Evolutionary conservation across 2,329 filamentous ascomycete species (phyloP), one percentile per base, ranked within the genome.

Genomic region (Sarocladium brachiariae): DNA sequence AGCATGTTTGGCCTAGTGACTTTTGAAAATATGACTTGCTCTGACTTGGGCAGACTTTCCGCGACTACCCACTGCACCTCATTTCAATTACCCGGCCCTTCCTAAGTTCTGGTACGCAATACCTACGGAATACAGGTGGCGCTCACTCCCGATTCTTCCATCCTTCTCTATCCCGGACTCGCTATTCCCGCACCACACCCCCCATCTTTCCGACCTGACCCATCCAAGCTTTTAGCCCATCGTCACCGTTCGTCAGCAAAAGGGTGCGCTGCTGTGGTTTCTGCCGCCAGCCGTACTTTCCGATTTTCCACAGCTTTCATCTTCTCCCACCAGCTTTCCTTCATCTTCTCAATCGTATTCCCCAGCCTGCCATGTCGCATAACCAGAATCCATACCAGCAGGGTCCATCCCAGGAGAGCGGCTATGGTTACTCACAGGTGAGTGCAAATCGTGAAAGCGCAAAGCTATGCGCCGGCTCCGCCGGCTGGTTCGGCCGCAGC

Each of bases 361-460:
- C 48, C 53, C 33, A 23, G 51, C 52, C 51, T 64, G 65, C 52
- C 63, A 84, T 85, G 81, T 80, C 80, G 57, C 84, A 86, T 65
- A 72, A 77, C 56, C 75, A 78, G 55, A 85, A 86, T 62, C 83
- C 83, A 34, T 87, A 87, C 64, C 72, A 77, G 54, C 72, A 77
- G 61, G 74, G 66, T 45, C 70, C 76, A 3, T 60, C 65, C 52
- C 71, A 74, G 52, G 75, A 76, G 62, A 61, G 69, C 52, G 72
- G 70, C 51, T 70, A 77, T 53, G 67, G 65, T 53, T 72, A 72
- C 53, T 64, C 65, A 50, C 66, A 69, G 71, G 74, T 75, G 63
- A 69, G 67, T 69, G 39, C 23, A 43, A 9, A 43, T 43, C 13
- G 21, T 49, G 41, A 31, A 21, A 23, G 38, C 38, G 25, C 10